Conservation (phyloP, 495 filamentous ascomycete genomes). For the Penicillium egyptiacum region DNA sequence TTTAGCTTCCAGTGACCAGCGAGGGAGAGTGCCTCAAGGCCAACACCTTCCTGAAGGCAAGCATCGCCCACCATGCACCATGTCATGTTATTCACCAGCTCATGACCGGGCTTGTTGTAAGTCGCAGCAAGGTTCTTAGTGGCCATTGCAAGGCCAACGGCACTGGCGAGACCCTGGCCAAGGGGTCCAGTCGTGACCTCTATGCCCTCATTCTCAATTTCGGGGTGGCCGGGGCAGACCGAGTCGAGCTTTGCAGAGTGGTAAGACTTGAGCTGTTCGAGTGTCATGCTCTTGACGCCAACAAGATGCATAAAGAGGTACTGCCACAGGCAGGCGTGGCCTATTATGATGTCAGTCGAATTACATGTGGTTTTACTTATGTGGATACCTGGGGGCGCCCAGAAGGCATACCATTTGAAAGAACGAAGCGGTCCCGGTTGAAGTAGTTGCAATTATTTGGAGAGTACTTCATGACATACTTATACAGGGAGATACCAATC, state of each 20-base stretch:
- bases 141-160: constrained; percentile 58
- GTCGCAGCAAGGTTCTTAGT: constrained; percentile 54
- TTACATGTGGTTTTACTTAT: too few relatives aligned
- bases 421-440: constrained; percentile 85
- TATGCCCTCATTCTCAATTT: too few relatives aligned
- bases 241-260: constrained; percentile 48
- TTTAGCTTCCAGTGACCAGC: constrained; percentile 56
- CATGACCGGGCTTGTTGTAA: constrained; percentile 51
- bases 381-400: too few relatives aligned
- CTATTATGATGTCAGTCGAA: constrained; percentile 9
- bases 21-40: constrained; percentile 52
- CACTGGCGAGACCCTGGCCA: constrained; percentile 59
- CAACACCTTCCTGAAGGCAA: constrained; percentile 59
- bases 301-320: constrained; percentile 55
- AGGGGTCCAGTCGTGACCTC: constrained; percentile 38
- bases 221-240: constrained; percentile 22
- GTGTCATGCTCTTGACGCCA: constrained; percentile 55
- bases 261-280: constrained; percentile 57
- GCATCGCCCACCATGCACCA: constrained; percentile 61
- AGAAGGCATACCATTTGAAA: constrained; percentile 51
- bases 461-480: constrained; percentile 88
- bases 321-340: constrained; percentile 57
- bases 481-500: constrained; percentile 80
- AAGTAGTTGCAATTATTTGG: constrained; percentile 85
- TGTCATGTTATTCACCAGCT: constrained; percentile 48